phyloP scores from a whole-genome alignment of 345 rosid species.

The Luvunga scandens region DNA sequence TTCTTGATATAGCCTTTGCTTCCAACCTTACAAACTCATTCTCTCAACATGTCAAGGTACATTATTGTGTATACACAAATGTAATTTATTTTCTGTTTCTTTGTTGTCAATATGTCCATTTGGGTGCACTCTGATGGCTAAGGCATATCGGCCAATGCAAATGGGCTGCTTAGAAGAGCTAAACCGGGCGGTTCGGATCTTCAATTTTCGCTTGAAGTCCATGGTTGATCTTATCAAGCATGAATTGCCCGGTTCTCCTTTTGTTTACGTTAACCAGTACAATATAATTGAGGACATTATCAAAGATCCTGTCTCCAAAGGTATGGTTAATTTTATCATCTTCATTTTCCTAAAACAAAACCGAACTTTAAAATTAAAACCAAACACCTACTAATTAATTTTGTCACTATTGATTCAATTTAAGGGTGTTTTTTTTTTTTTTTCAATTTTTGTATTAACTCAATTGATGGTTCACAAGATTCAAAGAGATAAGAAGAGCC shows the following conservation, averaged over 20 bases:
- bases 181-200: constrained; percentile 47
- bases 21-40: constrained; percentile 38
- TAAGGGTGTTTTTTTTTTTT: no score
- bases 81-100: no score
- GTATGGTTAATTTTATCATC: no score
- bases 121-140: constrained; percentile 43
- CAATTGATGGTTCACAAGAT: constrained; percentile 18
- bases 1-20: no score
- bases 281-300: constrained; percentile 43
- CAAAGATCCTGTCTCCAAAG: constrained; percentile 11
- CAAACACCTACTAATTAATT: no score
- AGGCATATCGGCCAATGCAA: neutral
- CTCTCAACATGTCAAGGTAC: constrained; percentile 43
- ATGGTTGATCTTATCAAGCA: constrained; percentile 16
- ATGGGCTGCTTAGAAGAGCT: constrained; percentile 27
- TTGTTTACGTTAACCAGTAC: constrained; percentile 43
- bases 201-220: constrained; percentile 34
- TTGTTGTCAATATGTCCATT: constrained; percentile 47
- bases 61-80: neutral
- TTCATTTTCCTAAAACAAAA: no score
- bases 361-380: no score
- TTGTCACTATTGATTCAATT: no score
- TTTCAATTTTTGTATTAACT: no score
- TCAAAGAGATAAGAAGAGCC: constrained; percentile 21
- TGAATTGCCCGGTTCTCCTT: constrained; percentile 28